phyloP scores from a whole-genome alignment of 2,329 filamentous ascomycete species.

The Exophiala xenobiotica region DNA sequence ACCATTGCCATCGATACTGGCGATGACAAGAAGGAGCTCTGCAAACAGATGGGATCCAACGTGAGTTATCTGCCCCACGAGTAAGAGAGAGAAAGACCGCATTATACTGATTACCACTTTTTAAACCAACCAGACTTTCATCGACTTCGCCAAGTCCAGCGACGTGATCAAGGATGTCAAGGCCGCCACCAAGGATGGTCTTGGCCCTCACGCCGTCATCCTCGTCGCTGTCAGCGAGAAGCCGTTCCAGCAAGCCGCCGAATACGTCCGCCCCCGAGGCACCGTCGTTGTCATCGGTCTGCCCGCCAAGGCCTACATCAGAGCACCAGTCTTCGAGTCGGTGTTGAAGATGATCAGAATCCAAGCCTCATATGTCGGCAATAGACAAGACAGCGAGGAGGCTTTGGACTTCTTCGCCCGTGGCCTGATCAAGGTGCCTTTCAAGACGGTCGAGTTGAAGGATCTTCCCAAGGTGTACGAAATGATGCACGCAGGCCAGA shows the following conservation, averaged over 20 bases:
- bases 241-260: constrained; percentile 92
- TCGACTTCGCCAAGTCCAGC: constrained; percentile 76
- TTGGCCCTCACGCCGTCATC: constrained; percentile 83
- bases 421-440: constrained; percentile 82
- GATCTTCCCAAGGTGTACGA: constrained; percentile 80
- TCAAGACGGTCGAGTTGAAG: constrained; percentile 78
- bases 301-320: constrained; percentile 74
- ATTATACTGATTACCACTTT: constrained; percentile 15
- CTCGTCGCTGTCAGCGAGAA: constrained; percentile 83
- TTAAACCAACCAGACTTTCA: constrained; percentile 54
- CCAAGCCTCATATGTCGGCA: constrained; percentile 91
- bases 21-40: constrained; percentile 72
- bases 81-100: neutral
- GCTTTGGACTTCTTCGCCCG: constrained; percentile 85
- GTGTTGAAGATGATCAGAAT: constrained; percentile 90
- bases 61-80: constrained; percentile 29
- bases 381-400: constrained; percentile 82
- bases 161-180: constrained; percentile 84
- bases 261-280: constrained; percentile 80
- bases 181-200: constrained; percentile 72
- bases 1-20: constrained; percentile 81
- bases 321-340: constrained; percentile 83
- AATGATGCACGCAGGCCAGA: constrained; percentile 57
- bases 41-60: constrained; percentile 65
- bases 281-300: constrained; percentile 86